phyloP scores from a whole-genome alignment of 345 rosid species.

The Murraya koenigii region DNA sequence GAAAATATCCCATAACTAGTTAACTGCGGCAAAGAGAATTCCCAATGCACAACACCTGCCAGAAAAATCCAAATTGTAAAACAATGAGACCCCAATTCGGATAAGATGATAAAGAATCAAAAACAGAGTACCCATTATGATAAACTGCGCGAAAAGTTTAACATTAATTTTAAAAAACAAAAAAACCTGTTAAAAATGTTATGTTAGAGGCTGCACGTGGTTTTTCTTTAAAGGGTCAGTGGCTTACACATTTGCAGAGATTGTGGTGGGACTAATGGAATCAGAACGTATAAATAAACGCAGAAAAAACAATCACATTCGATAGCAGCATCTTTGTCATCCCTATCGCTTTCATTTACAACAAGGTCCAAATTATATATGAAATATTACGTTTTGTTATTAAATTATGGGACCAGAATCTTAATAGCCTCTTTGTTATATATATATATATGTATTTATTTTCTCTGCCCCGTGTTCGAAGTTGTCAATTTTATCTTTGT shows the following conservation, averaged over 20 bases:
- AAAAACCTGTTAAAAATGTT: neutral
- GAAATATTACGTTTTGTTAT: neutral
- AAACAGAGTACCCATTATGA: neutral
- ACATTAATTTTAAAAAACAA: neutral
- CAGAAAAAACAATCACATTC: neutral
- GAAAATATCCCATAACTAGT: neutral
- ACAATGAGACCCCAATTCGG: conserved; percentile 14
- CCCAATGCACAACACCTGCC: conserved; percentile 11
- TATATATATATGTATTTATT: neutral
- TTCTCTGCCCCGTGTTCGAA: neutral
- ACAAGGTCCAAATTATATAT: no score
- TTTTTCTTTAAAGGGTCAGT: neutral
- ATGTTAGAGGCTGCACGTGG: conserved; percentile 18
- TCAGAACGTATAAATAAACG: neutral
- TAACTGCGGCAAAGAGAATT: neutral
- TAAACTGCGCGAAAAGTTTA: neutral
- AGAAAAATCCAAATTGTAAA: neutral
- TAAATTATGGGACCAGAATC: conserved; percentile 9
- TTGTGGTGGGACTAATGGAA: neutral
- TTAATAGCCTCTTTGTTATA: neutral
- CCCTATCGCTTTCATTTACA: neutral
- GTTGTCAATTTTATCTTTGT: neutral
- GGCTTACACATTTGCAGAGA: neutral
- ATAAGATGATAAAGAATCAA: neutral
- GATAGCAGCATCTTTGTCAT: neutral